Evolutionary conservation across 2,329 filamentous ascomycete genomes (phyloP).

Genomic region (Alternaria tenuissima): DNA sequence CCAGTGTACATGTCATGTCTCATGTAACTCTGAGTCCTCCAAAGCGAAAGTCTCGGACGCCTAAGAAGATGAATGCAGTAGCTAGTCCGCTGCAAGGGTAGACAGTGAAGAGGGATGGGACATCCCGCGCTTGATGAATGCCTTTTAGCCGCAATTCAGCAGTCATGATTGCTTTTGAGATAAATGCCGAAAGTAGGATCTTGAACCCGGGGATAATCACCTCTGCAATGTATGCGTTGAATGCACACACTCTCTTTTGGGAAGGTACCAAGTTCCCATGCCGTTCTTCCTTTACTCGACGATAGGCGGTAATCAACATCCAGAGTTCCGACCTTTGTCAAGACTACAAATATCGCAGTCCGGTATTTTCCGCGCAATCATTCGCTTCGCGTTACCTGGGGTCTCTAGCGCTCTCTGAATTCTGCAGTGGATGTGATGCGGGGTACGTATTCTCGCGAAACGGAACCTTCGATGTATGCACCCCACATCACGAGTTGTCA

Average conservation of each 20-base stretch:
- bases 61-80: not conserved
- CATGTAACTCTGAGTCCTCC: not conserved
- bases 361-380: not conserved
- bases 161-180: not conserved
- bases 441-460: slow-evolving; percentile 1
- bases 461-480: not conserved
- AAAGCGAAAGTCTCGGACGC: not conserved
- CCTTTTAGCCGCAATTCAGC: not conserved
- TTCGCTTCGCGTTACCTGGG: not conserved
- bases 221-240: not conserved
- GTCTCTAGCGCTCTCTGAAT: not conserved
- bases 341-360: not conserved
- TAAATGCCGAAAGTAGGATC: not conserved
- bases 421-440: not conserved
- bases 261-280: not conserved
- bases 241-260: not conserved
- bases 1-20: slow-evolving; percentile 7
- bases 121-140: not conserved
- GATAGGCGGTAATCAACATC: not conserved
- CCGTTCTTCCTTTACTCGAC: not conserved
- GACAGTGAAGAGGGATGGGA: not conserved
- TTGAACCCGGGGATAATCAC: not conserved
- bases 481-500: slow-evolving; percentile 7
- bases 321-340: not conserved
- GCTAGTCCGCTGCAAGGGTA: not conserved